These are phyloP conservation scores for Murraya koenigii DNA, from an alignment of 345 rosid genomes.

Conservation along the genomic window DNA sequence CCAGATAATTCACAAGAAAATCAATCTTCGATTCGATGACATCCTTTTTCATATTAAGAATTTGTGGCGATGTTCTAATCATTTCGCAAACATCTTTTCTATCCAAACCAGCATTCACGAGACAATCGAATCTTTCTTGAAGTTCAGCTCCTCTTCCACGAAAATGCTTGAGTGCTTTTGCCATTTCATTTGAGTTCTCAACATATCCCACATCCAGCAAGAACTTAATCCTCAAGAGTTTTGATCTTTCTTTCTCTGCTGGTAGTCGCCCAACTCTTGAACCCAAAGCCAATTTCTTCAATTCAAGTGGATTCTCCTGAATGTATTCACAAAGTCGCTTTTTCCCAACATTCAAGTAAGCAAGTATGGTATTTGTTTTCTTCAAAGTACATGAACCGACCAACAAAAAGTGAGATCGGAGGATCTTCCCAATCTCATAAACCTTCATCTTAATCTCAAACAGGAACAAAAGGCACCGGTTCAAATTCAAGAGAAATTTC, in stretches of 20 bases:
- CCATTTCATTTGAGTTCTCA: slow-evolving; percentile 39
- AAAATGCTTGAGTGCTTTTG: slow-evolving; percentile 43
- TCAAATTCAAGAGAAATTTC: slow-evolving; percentile 55
- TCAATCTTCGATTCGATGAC: slow-evolving; percentile 52
- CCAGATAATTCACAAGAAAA: slow-evolving; percentile 45
- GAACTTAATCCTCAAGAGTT: slow-evolving; percentile 53
- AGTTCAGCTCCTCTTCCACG: slow-evolving; percentile 66
- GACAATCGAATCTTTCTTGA: slow-evolving; percentile 72
- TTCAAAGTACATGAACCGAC: slow-evolving; percentile 57
- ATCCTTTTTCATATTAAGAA: slow-evolving; percentile 52
- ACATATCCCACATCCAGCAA: slow-evolving; percentile 51
- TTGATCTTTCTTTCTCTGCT: slow-evolving; percentile 26
- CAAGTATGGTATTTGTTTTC: slow-evolving; percentile 51
- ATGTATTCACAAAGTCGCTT: slow-evolving; percentile 44
- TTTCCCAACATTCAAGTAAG: slow-evolving; percentile 51
- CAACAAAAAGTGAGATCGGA: slow-evolving; percentile 42
- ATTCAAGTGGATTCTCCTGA: slow-evolving; percentile 52
- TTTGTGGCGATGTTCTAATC: slow-evolving; percentile 58
- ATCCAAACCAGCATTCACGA: slow-evolving; percentile 65
- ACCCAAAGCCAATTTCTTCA: slow-evolving; percentile 51
- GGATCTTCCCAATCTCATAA: slow-evolving; percentile 46
- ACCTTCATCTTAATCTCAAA: slow-evolving; percentile 55
- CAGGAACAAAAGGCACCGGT: slow-evolving; percentile 43
- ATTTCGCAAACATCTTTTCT: slow-evolving; percentile 47
- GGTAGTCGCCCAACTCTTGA: slow-evolving; percentile 39